A percentile compares a stretch with the other conserved stretches of the same genome.
These are phyloP conservation scores for Mortierella alpina DNA, from an alignment of 192 early-diverging fungal genomes.

Conservation along the genomic window DNA sequence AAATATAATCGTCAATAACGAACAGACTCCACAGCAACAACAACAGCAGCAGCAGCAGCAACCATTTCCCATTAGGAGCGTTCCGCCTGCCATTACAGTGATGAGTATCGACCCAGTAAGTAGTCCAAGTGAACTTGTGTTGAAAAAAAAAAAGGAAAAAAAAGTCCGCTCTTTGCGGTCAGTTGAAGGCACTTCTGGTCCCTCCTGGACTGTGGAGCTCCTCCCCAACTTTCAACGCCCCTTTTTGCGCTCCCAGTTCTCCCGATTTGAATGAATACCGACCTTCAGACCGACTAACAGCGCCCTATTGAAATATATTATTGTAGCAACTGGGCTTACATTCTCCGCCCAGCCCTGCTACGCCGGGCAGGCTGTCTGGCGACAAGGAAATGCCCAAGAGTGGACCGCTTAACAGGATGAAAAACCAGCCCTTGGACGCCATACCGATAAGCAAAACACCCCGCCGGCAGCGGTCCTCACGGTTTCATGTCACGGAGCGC, in stretches of 20 bases:
- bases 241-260: too few relatives aligned
- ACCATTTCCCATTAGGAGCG: not conserved
- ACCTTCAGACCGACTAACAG: too few relatives aligned
- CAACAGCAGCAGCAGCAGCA: not conserved
- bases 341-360: slow-evolving; percentile 20
- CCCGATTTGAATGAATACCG: too few relatives aligned
- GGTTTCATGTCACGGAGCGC: slow-evolving; percentile 85
- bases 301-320: too few relatives aligned
- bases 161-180: not conserved
- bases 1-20: too few relatives aligned
- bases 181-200: too few relatives aligned
- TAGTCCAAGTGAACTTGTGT: not conserved
- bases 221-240: too few relatives aligned
- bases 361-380: slow-evolving; percentile 28
- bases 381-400: slow-evolving; percentile 59
- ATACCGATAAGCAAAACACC: slow-evolving; percentile 85
- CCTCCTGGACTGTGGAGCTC: too few relatives aligned
- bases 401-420: slow-evolving; percentile 61
- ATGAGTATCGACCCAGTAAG: slow-evolving; percentile 2
- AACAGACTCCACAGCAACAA: not conserved
- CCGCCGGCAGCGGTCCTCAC: slow-evolving; percentile 84
- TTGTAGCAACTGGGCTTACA: too few relatives aligned
- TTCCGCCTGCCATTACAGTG: not conserved
- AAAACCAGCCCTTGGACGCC: slow-evolving; percentile 69
- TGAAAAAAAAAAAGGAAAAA: slow-evolving; percentile 8